Evolutionary conservation across 1,284 basidiomycete genomes (phyloP), one percentile per base, ranked within the genome.

Genomic region (Irpex lacteus): DNA sequence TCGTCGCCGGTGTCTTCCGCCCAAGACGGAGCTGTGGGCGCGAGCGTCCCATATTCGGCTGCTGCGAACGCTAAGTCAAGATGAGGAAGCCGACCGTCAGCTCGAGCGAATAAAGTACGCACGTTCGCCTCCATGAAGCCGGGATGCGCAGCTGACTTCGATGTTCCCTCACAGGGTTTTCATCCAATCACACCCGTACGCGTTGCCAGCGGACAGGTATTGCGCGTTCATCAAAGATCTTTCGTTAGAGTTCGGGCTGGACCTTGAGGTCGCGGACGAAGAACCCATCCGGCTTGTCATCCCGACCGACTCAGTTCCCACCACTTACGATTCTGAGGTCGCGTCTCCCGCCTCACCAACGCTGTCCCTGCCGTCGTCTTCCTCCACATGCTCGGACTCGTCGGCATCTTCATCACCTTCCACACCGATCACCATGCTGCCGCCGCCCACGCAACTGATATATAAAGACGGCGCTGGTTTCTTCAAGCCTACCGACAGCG

Each of bases 21-120:
- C 65, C 5, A 66, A 66, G 57, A 63, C 62, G 11, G 65, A 66
- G 62, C 56, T 66, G 19, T 66, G 65, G 65, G 65, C 65, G 26
- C 65, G 65, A 50, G 62, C 65, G 34, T 57, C 65, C 50, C 63
- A 63, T 34, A 61, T 57, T n/a, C 26, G 36, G n/a, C 52, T 66
- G 11, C 52, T 66, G 60, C 62, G 62, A 26, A 36, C 49, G 18
- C 52, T 62, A 5, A 49, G 19, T 8, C 54, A 63, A 15, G 49
- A 44, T 9, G 19, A 54, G 34, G 62, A 63, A 38, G 56, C 59
- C 7, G 34, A 13, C 21, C 11, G 37, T 18, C 62, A 63, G 52
- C 36, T 63, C 15, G 38, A 61, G 6, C 18, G 40, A 19, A 66
- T 66, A 36, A 8, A 61, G 65, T 66, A 53, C 32, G 54, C 49